A percentile compares a stretch with the other conserved stretches of the same genome.
These are phyloP conservation scores for Cyamopsis tetragonoloba DNA, from an alignment of 306 rosid species.

Conservation along the genomic window DNA sequence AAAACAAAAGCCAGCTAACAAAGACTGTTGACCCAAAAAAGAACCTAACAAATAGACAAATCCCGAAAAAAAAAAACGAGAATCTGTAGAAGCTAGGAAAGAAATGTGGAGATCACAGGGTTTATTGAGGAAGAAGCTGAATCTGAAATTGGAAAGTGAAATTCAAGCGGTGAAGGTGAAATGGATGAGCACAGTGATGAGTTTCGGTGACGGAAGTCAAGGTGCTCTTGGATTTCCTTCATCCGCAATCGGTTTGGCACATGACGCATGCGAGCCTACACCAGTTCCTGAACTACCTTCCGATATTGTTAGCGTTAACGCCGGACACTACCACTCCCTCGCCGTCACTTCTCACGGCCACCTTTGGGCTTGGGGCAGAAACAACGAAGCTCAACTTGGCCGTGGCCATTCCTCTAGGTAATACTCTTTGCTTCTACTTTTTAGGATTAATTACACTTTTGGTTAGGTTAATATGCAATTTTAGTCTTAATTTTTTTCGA, in stretches of 20 bases:
- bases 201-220: slow-evolving; percentile 84
- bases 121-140: slow-evolving; percentile 2
- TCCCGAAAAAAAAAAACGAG: too few relatives aligned
- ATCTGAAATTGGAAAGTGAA: background rate
- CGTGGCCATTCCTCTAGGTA: slow-evolving; percentile 61
- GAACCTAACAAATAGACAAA: too few relatives aligned
- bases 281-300: slow-evolving; percentile 54
- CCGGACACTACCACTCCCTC: slow-evolving; percentile 90
- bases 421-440: background rate
- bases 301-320: slow-evolving; percentile 44
- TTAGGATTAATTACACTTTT: too few relatives aligned
- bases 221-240: slow-evolving; percentile 80
- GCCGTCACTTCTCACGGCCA: slow-evolving; percentile 58
- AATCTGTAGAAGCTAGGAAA: too few relatives aligned
- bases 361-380: slow-evolving; percentile 93
- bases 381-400: slow-evolving; percentile 83
- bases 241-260: slow-evolving; percentile 47
- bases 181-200: slow-evolving; percentile 70
- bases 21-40: too few relatives aligned
- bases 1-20: too few relatives aligned
- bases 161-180: slow-evolving; percentile 28
- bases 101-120: slow-evolving; percentile 34
- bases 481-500: too few relatives aligned
- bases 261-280: slow-evolving; percentile 71
- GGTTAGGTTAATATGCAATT: too few relatives aligned